A percentile compares a stretch with the other conserved stretches of the same genome.
Evolutionary conservation across 108 stramenopile genomes (phyloP).

Genomic region (Cyclotella atomus): DNA sequence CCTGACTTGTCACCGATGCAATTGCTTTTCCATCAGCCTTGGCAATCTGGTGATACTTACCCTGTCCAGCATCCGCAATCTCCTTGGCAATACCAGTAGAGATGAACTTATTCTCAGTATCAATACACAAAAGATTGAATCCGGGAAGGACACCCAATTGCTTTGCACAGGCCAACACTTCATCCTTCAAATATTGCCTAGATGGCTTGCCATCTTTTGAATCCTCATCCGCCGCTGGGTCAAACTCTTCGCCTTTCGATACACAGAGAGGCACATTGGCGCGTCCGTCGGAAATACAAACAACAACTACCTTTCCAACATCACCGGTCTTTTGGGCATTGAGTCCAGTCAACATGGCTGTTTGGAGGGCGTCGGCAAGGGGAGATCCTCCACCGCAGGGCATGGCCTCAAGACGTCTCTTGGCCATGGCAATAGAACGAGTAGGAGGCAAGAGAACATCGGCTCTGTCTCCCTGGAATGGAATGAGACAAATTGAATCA

Average conservation of each 20-base stretch:
- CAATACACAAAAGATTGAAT: constrained; percentile 94
- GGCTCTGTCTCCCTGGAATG: constrained; percentile 95
- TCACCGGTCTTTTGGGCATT: constrained; percentile 96
- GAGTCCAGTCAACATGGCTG: constrained; percentile 88
- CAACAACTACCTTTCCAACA: constrained; percentile 96
- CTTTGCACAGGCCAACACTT: constrained; percentile 92
- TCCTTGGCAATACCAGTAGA: constrained; percentile 97
- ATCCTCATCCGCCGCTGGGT: constrained; percentile 80
- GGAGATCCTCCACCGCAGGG: constrained; percentile 98
- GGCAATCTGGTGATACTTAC: constrained; percentile 89
- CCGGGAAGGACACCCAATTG: constrained; percentile 81
- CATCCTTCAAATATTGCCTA: constrained; percentile 92
- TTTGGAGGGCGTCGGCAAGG: constrained; percentile 90
- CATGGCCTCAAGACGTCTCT: constrained; percentile 94
- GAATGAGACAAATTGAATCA: constrained; percentile 94
- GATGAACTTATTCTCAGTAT: constrained; percentile 97
- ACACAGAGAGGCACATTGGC: constrained; percentile 94
- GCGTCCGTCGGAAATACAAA: constrained; percentile 93
- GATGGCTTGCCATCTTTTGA: constrained; percentile 94
- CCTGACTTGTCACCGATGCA: constrained; percentile 78
- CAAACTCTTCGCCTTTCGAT: constrained; percentile 88
- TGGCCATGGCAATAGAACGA: constrained; percentile 92
- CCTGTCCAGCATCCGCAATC: constrained; percentile 89
- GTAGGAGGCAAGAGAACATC: constrained; percentile 97
- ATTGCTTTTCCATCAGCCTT: constrained; percentile 91